Percentiles rank a stretch among this genome's conserved stretches.
These are phyloP conservation scores for Lyophyllum shimeji DNA, from an alignment of 768 basidiomycete genomes.

Conservation along the genomic window DNA sequence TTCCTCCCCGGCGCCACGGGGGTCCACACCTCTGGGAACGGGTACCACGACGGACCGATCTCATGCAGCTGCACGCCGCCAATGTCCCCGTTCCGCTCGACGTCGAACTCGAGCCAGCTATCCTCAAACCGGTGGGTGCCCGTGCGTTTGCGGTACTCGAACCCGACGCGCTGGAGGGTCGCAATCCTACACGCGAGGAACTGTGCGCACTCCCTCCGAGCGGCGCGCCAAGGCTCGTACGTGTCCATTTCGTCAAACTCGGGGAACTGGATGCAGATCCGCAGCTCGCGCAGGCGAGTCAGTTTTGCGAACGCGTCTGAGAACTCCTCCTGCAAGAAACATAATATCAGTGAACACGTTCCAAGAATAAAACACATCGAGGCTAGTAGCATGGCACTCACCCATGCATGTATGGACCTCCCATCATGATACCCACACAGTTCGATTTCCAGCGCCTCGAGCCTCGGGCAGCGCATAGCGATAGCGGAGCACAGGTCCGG, in stretches of 20 bases:
- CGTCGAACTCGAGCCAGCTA: slow-evolving; percentile 39
- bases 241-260: slow-evolving; percentile 33
- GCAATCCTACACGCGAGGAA: slow-evolving; percentile 33
- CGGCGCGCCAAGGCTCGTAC: slow-evolving; percentile 30
- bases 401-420: slow-evolving; percentile 38
- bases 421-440: slow-evolving; percentile 41
- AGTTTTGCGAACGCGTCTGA: slow-evolving; percentile 29
- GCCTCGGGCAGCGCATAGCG: slow-evolving; percentile 30
- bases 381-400: slow-evolving; percentile 16
- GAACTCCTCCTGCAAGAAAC: slow-evolving; percentile 28
- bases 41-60: slow-evolving; percentile 36
- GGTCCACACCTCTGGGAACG: slow-evolving; percentile 41
- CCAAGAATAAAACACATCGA: not conserved
- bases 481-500: slow-evolving; percentile 31
- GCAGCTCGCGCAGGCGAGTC: slow-evolving; percentile 23
- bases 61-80: slow-evolving; percentile 25
- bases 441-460: slow-evolving; percentile 41
- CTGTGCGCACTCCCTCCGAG: slow-evolving; percentile 32
- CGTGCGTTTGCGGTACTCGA: slow-evolving; percentile 40
- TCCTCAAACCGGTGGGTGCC: slow-evolving; percentile 41
- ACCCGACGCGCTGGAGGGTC: slow-evolving; percentile 32
- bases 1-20: slow-evolving; percentile 10
- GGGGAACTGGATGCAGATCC: slow-evolving; percentile 38
- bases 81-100: slow-evolving; percentile 23
- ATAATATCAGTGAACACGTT: not conserved